Base-by-base conservation (phyloP, 73 alveolate species). In the Tetrahymena malaccensis region DNA sequence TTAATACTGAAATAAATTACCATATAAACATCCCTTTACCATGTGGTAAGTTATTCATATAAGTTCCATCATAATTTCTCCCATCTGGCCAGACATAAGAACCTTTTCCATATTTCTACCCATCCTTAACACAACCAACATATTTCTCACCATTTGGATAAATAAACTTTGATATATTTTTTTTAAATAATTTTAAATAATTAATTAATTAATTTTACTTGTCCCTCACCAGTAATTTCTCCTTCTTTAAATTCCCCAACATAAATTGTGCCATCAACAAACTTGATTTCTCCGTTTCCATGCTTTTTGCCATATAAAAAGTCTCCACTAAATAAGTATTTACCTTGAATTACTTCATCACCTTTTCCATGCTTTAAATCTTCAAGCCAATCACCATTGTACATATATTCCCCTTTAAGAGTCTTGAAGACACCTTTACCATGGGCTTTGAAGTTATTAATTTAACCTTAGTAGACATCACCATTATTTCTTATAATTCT, bases 361-460 rank as follows among this genome's bases (percentile, higher is more conserved):
- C 98, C 98, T 43, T 38, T 94, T 10, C 98, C 98, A 93, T 93
- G 96, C 96, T 56, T 96, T 44, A 17, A 35, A 93, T 95, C 97
- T 19, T 96, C 96, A 84, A 93, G 57, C 97, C 98, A 96, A 50
- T 96, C 96, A 3, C 98, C 98, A 8, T 95, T 96, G 84, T 96
- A 96, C 35, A 19, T 25, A 89, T 96, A 94, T 34, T 70, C 95
- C 17, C 94, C 96, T 10, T 85, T 94, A 94, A 93, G 58, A 10
- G 43, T 25, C 35, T 40, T 44, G 34, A 43, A 95, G 19, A 50
- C 40, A 35, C 97, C 97, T 93, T 43, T 95, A 4, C 97, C 97
- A 89, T 95, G 43, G 50, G 97, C 97, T 34, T 89, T 85, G 37
- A 94, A 94, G 34, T 95, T 85, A 34, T 35, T 50, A 22, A 85